Evolutionary conservation across 257 asterid genomes (phyloP).

Genomic region (Ilex aquifolium): DNA sequence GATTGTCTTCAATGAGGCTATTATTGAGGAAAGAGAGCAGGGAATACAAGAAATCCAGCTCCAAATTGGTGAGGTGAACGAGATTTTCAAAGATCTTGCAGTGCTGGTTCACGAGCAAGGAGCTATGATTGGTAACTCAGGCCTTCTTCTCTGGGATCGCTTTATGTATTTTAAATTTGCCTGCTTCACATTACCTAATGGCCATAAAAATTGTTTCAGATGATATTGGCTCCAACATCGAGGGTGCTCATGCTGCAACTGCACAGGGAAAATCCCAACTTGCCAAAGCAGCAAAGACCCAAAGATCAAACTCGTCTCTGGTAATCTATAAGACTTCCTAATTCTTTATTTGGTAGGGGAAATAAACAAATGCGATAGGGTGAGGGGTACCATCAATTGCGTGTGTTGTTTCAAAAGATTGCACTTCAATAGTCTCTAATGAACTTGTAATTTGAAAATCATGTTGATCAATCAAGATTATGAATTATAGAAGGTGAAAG

Average conservation of each 20-base stretch:
- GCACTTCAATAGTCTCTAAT: neutral
- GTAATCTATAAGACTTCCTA: constrained; percentile 16
- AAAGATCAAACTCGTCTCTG: constrained; percentile 46
- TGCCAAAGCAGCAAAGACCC: constrained; percentile 43
- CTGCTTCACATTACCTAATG: neutral
- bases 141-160: neutral
- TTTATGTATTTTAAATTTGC: neutral
- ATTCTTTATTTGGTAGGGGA: neutral
- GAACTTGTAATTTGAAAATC: too few relatives aligned
- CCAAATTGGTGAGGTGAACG: constrained; percentile 52
- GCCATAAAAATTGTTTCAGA: constrained; percentile 19
- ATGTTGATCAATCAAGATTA: too few relatives aligned
- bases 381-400: neutral
- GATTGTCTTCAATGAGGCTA: constrained; percentile 40
- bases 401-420: neutral
- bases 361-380: neutral
- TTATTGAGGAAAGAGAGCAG: constrained; percentile 54
- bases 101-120: constrained; percentile 51
- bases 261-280: constrained; percentile 40
- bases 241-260: constrained; percentile 39
- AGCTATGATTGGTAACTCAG: constrained; percentile 38
- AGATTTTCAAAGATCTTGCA: constrained; percentile 53
- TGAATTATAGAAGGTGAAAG: too few relatives aligned
- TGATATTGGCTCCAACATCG: constrained; percentile 40
- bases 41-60: constrained; percentile 51